Evolutionary conservation across 805 yeast species (phyloP), one percentile per base, ranked within the genome.

Genomic region (Wickerhamiella australiensis): DNA sequence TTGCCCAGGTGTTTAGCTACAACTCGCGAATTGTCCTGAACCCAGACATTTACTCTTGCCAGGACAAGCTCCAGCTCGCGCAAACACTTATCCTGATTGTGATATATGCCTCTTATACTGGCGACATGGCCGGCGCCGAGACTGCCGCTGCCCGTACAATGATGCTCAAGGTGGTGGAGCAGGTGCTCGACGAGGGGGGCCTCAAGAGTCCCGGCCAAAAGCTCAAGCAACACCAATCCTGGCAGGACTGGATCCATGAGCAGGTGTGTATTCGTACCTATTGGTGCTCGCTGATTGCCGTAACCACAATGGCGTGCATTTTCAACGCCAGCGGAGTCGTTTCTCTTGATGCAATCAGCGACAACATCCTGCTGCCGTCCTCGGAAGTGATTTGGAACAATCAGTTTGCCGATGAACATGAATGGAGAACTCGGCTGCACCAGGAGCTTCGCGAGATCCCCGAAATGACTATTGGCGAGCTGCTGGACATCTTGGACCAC

Each of bases 341-440:
- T 2, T 6, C 41, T 6, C 20, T 47, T 5, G 53, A 47, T n/a
- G 12, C 20, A 8, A 20, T 44, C 2, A 56, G 57, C n/a, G 45
- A 41, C 11, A 50, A 52, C 35, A 42, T 59, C 12, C 50, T 54
- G 15, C 52, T 64, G 26, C 68, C 68, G 5, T 61, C 66, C 50
- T 56, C 61, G 5, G 68, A 64, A 50, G 47, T 47, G 5, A 52
- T 58, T 12, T 64, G 68, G 68, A 57, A 57, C 48, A 51, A 60
- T 17, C 41, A 57, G 4, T 57, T 58, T 18, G 33, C 27, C 33
- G 35, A 46, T 17, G 59, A 57, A 40, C 50, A 51, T 5, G 59
- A 53, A 29, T 59, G 64, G 63, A 27, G 21, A 12, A 38, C 36
- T 1, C 15, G 36, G 17, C 23, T 41, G 31, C 33, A 21, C 26